A percentile compares a stretch with the other conserved stretches of the same genome.
Conservation (phyloP, 257 asterid species). For the Jaltomata sinuosa region DNA sequence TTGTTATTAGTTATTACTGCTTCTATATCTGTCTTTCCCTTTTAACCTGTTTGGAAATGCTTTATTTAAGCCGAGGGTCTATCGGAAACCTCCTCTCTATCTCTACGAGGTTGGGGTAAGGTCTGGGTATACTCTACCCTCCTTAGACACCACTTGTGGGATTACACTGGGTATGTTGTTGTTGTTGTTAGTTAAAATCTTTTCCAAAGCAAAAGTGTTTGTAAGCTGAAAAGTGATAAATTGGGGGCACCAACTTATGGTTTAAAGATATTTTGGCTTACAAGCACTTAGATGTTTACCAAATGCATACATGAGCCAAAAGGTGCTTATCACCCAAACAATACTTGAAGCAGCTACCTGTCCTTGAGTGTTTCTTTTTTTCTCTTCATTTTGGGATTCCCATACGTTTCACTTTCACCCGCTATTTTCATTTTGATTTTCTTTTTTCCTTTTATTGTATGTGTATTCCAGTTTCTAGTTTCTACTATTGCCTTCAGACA, state of each 20-base stretch:
- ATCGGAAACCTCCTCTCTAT: background rate
- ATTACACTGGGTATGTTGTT: background rate
- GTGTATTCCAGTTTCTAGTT: background rate
- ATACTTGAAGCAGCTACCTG: background rate
- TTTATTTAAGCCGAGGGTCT: background rate
- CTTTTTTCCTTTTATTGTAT: background rate
- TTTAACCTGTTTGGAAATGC: background rate
- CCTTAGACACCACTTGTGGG: background rate
- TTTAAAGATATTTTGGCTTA: background rate
- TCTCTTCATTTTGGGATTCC: background rate
- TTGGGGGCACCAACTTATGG: background rate
- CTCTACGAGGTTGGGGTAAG: background rate
- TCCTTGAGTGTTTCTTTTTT: background rate
- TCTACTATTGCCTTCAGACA: background rate
- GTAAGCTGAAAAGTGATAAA: background rate
- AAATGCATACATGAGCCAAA: background rate
- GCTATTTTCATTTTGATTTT: background rate
- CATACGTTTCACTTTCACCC: background rate
- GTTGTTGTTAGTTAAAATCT: background rate
- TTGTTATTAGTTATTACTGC: background rate
- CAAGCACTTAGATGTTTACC: background rate
- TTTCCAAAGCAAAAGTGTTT: background rate
- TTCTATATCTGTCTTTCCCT: background rate
- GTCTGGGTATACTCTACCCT: background rate
- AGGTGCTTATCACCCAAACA: background rate